Base-by-base conservation (phyloP, 1,284 basidiomycete species). In the Laetiporus sulphureus region DNA sequence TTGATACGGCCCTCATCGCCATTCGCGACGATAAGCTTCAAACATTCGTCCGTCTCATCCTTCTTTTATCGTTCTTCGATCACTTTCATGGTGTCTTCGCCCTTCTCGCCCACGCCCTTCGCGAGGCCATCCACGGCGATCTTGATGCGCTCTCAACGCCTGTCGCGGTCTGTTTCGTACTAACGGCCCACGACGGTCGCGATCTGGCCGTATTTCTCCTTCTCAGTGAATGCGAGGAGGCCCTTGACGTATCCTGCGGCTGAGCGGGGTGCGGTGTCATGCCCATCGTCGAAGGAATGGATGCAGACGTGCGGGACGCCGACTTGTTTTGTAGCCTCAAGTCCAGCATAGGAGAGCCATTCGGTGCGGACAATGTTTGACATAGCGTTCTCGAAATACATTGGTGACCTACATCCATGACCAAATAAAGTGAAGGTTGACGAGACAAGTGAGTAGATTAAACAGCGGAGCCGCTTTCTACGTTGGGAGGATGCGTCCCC, bases 101-200 rank as follows among this genome's bases (percentile, higher is more conserved):
- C 72, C 40, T 72, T 65, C 55, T 89, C 83, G 5, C 89, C 88
- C 45, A 72, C 75, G 5, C 89, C 91, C 37, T 76, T 70, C 3
- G 91, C 75, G 27, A 95, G 73, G 4, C 80, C 87, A 37, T 94
- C 90, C 3, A 93, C 72, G 7, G 91, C 91, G 47, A 91, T 71
- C 73, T 91, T 91, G 61, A 95, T 63, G 34, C 91, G 75, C 60
- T 95, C 91, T 91, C 91, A 94, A 43, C 91, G 79, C 73, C 93
- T 94, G 63, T 95, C 91, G 33, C 91, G 80, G 65, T 94, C 91
- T 91, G 94, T 94, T 32, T 90, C 91, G 55, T 93, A 95, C 72
- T 95, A 95, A 37, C 91, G 69, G 4, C 91, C 91, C 22, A 91
- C 69, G 39, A 93, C 72, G 5, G 89, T 92, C 8, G 87, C 83